Conservation (phyloP, 179 eudicot species). For the Beta macrorhiza region DNA sequence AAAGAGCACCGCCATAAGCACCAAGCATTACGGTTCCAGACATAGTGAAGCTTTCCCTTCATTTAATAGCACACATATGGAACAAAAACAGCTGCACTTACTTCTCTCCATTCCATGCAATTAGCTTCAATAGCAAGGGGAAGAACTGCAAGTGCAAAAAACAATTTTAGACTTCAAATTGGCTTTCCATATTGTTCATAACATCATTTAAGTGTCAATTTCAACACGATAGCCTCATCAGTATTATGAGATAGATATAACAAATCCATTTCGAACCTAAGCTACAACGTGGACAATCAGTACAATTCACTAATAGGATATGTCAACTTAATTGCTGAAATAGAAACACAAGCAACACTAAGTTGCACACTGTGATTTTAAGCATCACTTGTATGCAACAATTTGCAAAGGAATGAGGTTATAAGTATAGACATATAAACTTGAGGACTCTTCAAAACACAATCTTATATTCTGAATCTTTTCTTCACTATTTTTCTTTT, state of each 20-base stretch:
- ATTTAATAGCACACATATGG: not conserved
- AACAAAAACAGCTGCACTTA: constrained; percentile 40
- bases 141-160: constrained; percentile 64
- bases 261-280: constrained; percentile 3
- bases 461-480: not conserved
- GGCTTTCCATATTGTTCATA: not conserved
- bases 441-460: not conserved
- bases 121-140: constrained; percentile 86
- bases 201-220: not conserved
- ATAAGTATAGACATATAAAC: not conserved
- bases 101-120: constrained; percentile 98
- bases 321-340: not conserved
- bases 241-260: not conserved
- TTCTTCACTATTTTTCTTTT: too few relatives aligned
- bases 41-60: not conserved
- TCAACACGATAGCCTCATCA: constrained; percentile 4
- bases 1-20: not conserved
- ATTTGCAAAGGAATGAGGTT: not conserved
- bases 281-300: not conserved
- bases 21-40: not conserved
- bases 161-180: not conserved
- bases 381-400: not conserved
- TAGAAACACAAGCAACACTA: not conserved
- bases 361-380: not conserved
- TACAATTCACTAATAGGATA: not conserved